Conservation (phyloP, 495 filamentous ascomycete genomes). For the Talaromyces proteolyticus region DNA sequence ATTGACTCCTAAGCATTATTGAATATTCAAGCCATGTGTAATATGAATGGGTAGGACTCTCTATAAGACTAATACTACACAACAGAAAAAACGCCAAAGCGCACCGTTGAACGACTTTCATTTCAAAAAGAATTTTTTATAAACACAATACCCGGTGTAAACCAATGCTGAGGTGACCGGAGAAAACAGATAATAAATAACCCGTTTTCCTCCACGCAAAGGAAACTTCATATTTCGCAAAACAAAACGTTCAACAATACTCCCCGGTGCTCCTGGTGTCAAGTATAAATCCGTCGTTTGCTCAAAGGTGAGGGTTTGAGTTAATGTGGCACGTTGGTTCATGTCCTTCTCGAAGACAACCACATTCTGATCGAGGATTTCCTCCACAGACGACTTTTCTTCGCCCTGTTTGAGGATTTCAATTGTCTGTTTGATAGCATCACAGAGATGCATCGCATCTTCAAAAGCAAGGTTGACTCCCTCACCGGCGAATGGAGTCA, state of each 20-base stretch:
- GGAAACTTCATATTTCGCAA: neutral
- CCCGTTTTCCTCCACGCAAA: neutral
- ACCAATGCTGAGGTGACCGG: neutral
- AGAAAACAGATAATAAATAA: neutral
- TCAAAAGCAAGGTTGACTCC: constrained; percentile 49
- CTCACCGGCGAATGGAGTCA: constrained; percentile 52
- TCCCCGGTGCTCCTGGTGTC: neutral
- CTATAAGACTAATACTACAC: no score
- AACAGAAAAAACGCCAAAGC: no score
- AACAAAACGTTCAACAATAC: neutral
- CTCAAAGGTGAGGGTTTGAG: neutral
- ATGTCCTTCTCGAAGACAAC: neutral
- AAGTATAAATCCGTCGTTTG: neutral
- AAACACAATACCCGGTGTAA: neutral
- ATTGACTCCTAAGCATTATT: no score
- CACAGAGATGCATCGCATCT: constrained; percentile 27
- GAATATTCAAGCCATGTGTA: no score
- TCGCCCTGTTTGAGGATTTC: no score
- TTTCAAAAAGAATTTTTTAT: neutral
- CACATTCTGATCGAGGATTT: neutral
- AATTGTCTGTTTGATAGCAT: neutral
- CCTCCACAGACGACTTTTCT: neutral
- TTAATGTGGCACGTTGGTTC: neutral
- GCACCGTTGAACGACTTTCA: no score
- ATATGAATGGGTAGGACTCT: no score